Conservation (phyloP, 208 protist genomes). For the Trypanosoma rangeli region DNA sequence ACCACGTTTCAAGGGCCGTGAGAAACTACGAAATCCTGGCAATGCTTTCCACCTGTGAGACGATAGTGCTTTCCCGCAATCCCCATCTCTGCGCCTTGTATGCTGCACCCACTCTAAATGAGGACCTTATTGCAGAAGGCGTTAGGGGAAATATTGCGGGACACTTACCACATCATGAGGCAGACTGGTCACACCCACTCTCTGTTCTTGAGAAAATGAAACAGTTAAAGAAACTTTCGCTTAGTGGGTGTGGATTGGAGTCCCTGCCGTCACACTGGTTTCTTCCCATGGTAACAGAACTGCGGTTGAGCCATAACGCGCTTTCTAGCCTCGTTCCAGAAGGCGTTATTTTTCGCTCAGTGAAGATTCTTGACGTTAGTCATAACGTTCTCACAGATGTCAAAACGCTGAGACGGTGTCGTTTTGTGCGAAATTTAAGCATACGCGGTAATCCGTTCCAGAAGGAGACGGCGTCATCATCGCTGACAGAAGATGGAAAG, state of each 20-base stretch:
- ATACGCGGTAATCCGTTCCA: slow-evolving; percentile 72
- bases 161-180: slow-evolving; percentile 13
- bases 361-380: slow-evolving; percentile 85
- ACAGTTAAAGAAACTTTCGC: slow-evolving; percentile 73
- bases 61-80: slow-evolving; percentile 78
- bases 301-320: slow-evolving; percentile 73
- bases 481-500: background rate
- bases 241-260: slow-evolving; percentile 67
- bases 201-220: slow-evolving; percentile 69
- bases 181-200: slow-evolving; percentile 60
- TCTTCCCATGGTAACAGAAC: slow-evolving; percentile 72
- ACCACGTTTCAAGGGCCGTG: slow-evolving; percentile 28
- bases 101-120: slow-evolving; percentile 5
- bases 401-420: slow-evolving; percentile 72
- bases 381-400: slow-evolving; percentile 57
- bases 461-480: slow-evolving; percentile 16
- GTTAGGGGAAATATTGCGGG: slow-evolving; percentile 19
- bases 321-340: slow-evolving; percentile 71
- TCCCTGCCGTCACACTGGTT: slow-evolving; percentile 76
- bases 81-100: slow-evolving; percentile 41
- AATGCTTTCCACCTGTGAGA: slow-evolving; percentile 55
- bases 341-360: slow-evolving; percentile 75
- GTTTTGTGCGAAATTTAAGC: slow-evolving; percentile 64
- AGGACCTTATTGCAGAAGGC: slow-evolving; percentile 7
- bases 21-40: slow-evolving; percentile 56